Percentiles rank a stretch among this genome's conserved stretches.
Evolutionary conservation across 2,329 filamentous ascomycete species (phyloP).

Genomic region (Xylaria sp.): DNA sequence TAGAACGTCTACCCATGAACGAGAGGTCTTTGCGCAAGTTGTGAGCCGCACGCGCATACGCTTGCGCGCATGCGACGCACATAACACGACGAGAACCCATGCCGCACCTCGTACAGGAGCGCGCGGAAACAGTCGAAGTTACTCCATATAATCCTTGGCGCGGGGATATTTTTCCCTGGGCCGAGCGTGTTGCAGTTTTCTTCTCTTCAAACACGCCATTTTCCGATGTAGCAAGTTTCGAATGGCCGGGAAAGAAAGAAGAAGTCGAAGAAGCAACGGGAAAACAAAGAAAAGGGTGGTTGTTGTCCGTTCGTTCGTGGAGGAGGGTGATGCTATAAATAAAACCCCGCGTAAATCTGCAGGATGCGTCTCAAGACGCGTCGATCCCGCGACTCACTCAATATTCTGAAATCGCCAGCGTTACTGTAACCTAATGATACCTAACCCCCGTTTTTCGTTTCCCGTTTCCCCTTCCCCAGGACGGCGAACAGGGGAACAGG

Average conservation of each 20-base stretch:
- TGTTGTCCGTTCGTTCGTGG: constrained; percentile 3
- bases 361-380: constrained; percentile 37
- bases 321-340: constrained; percentile 35
- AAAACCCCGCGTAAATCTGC: constrained; percentile 29
- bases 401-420: constrained; percentile 20
- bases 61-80: constrained; percentile 25
- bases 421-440: constrained; percentile 9
- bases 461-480: not conserved
- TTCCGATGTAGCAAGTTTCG: not conserved
- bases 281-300: not conserved
- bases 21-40: constrained; percentile 26
- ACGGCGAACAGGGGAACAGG: constrained; percentile 20
- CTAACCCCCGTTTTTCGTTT: not conserved
- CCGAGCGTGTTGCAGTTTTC: not conserved
- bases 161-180: not conserved
- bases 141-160: not conserved
- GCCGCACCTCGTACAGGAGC: constrained; percentile 9
- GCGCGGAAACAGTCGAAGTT: constrained; percentile 1
- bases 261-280: not conserved
- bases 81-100: constrained; percentile 18
- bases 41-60: constrained; percentile 32
- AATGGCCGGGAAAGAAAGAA: not conserved
- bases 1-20: constrained; percentile 16
- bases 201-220: not conserved
- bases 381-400: constrained; percentile 30